Percentiles rank a stretch among this genome's conserved stretches.
Conservation (phyloP, 768 basidiomycete genomes). For the Clitopilus hobsonii region DNA sequence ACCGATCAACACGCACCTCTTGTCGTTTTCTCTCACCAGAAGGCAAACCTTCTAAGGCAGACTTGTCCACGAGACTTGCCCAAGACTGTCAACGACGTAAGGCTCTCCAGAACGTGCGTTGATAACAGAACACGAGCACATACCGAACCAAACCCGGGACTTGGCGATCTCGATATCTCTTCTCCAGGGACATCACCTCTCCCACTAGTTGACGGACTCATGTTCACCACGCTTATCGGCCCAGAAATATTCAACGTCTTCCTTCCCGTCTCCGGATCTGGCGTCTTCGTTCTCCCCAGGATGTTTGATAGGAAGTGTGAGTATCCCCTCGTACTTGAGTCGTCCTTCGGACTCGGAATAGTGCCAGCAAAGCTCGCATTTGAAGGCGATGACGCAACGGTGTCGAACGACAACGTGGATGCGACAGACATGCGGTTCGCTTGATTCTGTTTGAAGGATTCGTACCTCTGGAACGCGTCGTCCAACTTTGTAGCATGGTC, state of each 20-base stretch:
- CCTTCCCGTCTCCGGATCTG: constrained; percentile 38
- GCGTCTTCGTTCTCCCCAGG: constrained; percentile 57
- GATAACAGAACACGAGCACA: constrained; percentile 15
- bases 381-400: constrained; percentile 5
- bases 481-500: constrained; percentile 49
- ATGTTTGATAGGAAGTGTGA: constrained; percentile 54
- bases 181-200: constrained; percentile 20
- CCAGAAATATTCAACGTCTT: constrained; percentile 60
- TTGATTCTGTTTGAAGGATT: constrained; percentile 66
- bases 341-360: not conserved
- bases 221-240: constrained; percentile 36
- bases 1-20: constrained; percentile 50
- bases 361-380: not conserved
- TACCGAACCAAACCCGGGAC: constrained; percentile 68
- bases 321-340: constrained; percentile 23
- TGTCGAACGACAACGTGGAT: constrained; percentile 47
- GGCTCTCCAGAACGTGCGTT: constrained; percentile 2
- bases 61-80: constrained; percentile 87
- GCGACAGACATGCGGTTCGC: constrained; percentile 55
- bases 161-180: constrained; percentile 35
- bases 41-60: constrained; percentile 78
- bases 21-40: constrained; percentile 78
- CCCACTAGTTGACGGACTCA: not conserved
- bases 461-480: constrained; percentile 89
- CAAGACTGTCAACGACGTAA: constrained; percentile 59